These are phyloP conservation scores for Rhodamnia rubescens DNA, from an alignment of 345 rosid species.

Conservation along the genomic window DNA sequence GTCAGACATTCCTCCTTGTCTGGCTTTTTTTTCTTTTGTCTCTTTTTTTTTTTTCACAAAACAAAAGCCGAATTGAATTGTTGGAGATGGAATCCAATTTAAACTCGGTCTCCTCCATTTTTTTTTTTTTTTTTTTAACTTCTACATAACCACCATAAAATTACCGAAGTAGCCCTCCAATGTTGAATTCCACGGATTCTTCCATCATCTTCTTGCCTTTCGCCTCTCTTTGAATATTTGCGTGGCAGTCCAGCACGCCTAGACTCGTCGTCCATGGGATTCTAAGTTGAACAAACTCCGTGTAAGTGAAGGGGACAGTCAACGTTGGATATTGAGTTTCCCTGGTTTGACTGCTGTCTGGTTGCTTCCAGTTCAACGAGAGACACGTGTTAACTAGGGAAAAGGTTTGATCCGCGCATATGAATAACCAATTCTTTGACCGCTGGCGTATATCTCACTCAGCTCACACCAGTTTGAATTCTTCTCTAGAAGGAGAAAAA, in stretches of 20 bases:
- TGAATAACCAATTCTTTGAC: neutral
- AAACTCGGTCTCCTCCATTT: neutral
- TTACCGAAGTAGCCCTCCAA: neutral
- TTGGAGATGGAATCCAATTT: neutral
- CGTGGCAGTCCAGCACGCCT: neutral
- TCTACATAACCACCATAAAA: neutral
- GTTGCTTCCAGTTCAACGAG: neutral
- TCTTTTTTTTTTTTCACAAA: neutral
- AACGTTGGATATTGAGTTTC: neutral
- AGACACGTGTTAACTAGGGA: neutral
- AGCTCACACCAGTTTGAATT: neutral
- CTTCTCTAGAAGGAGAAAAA: neutral
- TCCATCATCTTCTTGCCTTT: neutral
- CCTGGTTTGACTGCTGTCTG: neutral
- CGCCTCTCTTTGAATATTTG: neutral
- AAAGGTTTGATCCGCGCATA: neutral
- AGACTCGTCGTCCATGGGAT: neutral
- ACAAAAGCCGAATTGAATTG: neutral
- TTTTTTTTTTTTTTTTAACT: neutral
- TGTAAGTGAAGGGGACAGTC: neutral
- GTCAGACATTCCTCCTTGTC: slow-evolving; percentile 1
- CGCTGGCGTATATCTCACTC: neutral
- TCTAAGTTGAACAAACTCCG: neutral
- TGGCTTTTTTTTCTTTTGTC: neutral
- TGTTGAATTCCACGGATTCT: neutral